These are phyloP conservation scores for Polyplosphaeria fusca DNA, from an alignment of 495 filamentous ascomycete species.

Conservation along the genomic window DNA sequence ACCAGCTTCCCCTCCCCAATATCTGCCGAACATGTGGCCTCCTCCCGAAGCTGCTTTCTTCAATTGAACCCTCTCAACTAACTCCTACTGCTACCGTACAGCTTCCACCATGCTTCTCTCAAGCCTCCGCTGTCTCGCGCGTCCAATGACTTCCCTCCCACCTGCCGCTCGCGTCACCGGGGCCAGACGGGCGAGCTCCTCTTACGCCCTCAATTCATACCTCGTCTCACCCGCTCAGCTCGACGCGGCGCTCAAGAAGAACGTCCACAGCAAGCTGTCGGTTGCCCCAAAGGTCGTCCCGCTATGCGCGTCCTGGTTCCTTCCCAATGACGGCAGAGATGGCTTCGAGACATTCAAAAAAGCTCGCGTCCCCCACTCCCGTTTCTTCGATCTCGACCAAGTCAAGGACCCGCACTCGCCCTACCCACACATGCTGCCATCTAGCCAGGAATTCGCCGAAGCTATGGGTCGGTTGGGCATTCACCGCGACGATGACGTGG, in stretches of 20 bases:
- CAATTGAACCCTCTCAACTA: not conserved
- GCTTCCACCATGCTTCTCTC: conserved; percentile 28
- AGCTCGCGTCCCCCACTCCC: conserved; percentile 74
- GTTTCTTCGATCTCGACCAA: conserved; percentile 96
- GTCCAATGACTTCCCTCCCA: conserved; percentile 13
- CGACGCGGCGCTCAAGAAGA: conserved; percentile 70
- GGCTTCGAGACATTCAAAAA: conserved; percentile 73
- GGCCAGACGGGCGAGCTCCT: conserved; percentile 43
- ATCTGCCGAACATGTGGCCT: no score
- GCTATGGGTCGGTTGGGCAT: conserved; percentile 89
- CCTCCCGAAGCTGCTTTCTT: no score
- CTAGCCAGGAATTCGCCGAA: conserved; percentile 69
- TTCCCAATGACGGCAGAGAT: conserved; percentile 84
- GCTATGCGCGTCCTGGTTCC: conserved; percentile 90
- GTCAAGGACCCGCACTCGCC: conserved; percentile 81
- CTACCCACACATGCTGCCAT: conserved; percentile 97
- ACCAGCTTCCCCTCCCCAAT: no score
- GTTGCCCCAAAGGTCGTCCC: conserved; percentile 78
- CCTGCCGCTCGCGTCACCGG: not conserved
- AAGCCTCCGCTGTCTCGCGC: conserved; percentile 8
- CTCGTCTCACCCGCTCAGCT: conserved; percentile 83
- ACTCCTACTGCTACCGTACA: not conserved
- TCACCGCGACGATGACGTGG: conserved; percentile 76
- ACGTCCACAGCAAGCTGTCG: conserved; percentile 67
- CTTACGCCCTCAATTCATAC: conserved; percentile 63